These are phyloP conservation scores for Acanthamoeba healyi DNA, from an alignment of 208 protist genomes.

Conservation along the genomic window DNA sequence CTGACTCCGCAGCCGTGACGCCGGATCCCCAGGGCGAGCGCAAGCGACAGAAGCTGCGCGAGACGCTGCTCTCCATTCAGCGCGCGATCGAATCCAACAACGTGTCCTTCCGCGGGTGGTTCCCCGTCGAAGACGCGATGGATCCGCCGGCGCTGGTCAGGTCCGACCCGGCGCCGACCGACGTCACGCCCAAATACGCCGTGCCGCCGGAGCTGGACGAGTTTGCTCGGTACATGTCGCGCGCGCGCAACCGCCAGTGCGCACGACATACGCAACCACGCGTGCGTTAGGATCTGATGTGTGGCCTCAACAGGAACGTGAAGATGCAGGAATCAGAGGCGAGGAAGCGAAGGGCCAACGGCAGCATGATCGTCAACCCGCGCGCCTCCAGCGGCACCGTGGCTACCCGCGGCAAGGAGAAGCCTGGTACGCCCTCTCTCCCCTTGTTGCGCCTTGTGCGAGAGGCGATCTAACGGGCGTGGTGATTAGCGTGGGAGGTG, in stretches of 20 bases:
- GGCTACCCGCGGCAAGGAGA: neutral
- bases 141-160: neutral
- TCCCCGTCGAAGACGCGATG: slow-evolving; percentile 9
- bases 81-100: slow-evolving; percentile 23
- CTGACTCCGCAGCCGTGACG: too few species aligned
- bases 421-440: too few species aligned
- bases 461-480: too few species aligned
- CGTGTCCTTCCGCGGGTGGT: slow-evolving; percentile 14
- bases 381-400: neutral
- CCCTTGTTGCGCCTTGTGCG: too few species aligned
- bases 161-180: slow-evolving; percentile 1
- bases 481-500: slow-evolving; percentile 26
- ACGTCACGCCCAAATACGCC: neutral
- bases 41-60: slow-evolving; percentile 11
- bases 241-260: too few species aligned
- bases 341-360: neutral
- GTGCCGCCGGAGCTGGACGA: slow-evolving; percentile 5
- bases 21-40: slow-evolving; percentile 34
- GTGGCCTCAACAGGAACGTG: slow-evolving; percentile 16
- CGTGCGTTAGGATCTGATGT: neutral
- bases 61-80: slow-evolving; percentile 38
- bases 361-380: slow-evolving; percentile 13
- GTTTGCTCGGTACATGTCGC: neutral
- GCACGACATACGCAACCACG: too few species aligned
- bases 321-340: neutral